phyloP scores from a whole-genome alignment of 1,284 basidiomycete species.

The Austroboletus novae-zelandiae region DNA sequence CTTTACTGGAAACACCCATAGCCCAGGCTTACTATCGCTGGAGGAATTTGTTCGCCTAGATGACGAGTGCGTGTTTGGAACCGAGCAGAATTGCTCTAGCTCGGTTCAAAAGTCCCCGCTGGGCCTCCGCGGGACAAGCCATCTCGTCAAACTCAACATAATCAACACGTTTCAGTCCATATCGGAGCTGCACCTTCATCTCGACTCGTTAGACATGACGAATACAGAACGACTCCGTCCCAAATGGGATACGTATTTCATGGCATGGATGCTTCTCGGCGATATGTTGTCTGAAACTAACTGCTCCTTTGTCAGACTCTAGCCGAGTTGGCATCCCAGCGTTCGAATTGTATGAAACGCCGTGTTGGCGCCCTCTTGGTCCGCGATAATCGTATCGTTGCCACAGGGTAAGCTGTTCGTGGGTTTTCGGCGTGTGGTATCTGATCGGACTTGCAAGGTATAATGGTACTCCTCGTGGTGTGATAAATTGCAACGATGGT shows the following conservation, averaged over 20 bases:
- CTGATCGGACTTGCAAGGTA: constrained; percentile 52
- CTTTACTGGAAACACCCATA: constrained; percentile 16
- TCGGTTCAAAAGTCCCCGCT: constrained; percentile 4
- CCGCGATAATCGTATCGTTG: constrained; percentile 81
- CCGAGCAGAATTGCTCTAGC: constrained; percentile 2
- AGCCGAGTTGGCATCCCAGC: constrained; percentile 81
- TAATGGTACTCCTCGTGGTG: constrained; percentile 93
- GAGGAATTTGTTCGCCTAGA: constrained; percentile 66
- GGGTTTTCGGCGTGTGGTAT: constrained; percentile 1
- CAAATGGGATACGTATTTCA: constrained; percentile 94
- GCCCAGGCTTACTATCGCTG: constrained; percentile 43
- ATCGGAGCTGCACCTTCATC: constrained; percentile 55
- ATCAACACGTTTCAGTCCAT: constrained; percentile 68
- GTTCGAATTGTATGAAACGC: constrained; percentile 98
- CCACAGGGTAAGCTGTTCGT: constrained; percentile 69
- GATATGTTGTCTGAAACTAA: constrained; percentile 3
- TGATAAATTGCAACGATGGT: constrained; percentile 84
- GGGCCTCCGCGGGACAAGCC: constrained; percentile 44
- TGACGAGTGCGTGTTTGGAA: constrained; percentile 59
- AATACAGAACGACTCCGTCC: constrained; percentile 78
- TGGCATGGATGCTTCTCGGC: constrained; percentile 52
- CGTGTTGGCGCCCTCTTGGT: constrained; percentile 93
- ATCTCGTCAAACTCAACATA: constrained; percentile 64
- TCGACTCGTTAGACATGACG: constrained; percentile 68
- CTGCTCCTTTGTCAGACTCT: constrained; percentile 55